These are phyloP conservation scores for Cytospora piceae DNA, from an alignment of 2,329 filamentous ascomycete species.

Conservation along the genomic window DNA sequence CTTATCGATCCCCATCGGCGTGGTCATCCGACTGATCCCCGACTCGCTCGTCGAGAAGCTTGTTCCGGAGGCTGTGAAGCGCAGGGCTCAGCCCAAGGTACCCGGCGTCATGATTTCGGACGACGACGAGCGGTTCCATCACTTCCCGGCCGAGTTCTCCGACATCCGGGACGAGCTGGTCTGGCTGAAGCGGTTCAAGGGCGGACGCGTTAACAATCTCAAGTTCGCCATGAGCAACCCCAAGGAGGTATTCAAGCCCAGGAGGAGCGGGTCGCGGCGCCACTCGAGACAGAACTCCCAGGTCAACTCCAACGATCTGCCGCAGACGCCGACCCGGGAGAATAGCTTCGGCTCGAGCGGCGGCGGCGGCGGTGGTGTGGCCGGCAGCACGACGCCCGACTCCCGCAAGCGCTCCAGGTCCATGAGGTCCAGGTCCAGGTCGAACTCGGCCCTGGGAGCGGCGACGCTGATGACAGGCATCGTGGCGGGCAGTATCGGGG, in stretches of 20 bases:
- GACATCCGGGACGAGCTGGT: constrained; percentile 81
- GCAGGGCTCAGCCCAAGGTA: constrained; percentile 47
- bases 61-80: constrained; percentile 58
- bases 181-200: constrained; percentile 79
- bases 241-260: constrained; percentile 67
- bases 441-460: constrained; percentile 73
- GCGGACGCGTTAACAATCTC: constrained; percentile 79
- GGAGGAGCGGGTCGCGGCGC: constrained; percentile 59
- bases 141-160: constrained; percentile 72
- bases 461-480: constrained; percentile 84
- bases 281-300: constrained; percentile 65
- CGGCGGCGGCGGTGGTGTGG: constrained; percentile 36
- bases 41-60: constrained; percentile 65
- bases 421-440: constrained; percentile 59
- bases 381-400: constrained; percentile 51
- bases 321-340: constrained; percentile 65
- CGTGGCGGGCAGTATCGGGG: constrained; percentile 71
- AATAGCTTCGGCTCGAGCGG: constrained; percentile 54
- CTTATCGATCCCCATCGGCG: constrained; percentile 82
- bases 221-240: constrained; percentile 79
- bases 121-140: constrained; percentile 63
- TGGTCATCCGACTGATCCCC: constrained; percentile 80
- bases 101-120: constrained; percentile 66
- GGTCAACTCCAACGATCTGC: constrained; percentile 64
- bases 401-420: constrained; percentile 69